Base-by-base conservation (phyloP, 495 filamentous ascomycete genomes). In the Neurospora sp. region DNA sequence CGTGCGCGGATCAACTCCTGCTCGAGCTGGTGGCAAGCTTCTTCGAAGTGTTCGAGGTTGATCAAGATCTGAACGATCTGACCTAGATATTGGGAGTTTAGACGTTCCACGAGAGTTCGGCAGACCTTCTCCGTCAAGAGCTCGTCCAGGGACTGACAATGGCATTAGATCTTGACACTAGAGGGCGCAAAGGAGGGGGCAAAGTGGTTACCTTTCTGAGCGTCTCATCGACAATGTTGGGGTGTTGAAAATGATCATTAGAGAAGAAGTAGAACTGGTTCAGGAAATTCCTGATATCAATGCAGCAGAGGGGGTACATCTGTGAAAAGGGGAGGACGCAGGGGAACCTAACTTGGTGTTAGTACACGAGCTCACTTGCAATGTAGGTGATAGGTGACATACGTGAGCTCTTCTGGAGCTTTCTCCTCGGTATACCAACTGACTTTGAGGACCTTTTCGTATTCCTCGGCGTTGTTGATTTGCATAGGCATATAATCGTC, bases 401-500 rank as follows among this genome's bases (percentile, higher is more conserved):
- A 95, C 90, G 86, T 87, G 76, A 96, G 86, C 72, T 96, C 89
- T 73, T 94, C 89, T 12, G 86, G 85, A 59, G 90, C 80, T 72
- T 90, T 93, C 12, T 96, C 93, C 59, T 93, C 94, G 9, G 86
- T 90, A 78, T 96, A 97, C 94, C 94, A 98, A 80, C 89, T 95
- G 70, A 97, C 93, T 71, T 91, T 93, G 75, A 97, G 88, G 35
- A 99, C 94, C 77, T 97, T 96, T 74, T 97, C 92, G 79, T 96
- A 98, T 76, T 98, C 94, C 72, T 96, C 94, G n/a, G 86, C 75
- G 35, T 90, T 92, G 73, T 92, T 90, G 76, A 98, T 96, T 7
- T 92, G 90, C 96, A 99, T 98, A 22, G 96, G 96, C 94, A 98
- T 98, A 81, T 98, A 99, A 79, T 99, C 96, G 79, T 99, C 96